These are phyloP conservation scores for Boletus vinaceobasis DNA, from an alignment of 768 basidiomycete species.

Conservation along the genomic window DNA sequence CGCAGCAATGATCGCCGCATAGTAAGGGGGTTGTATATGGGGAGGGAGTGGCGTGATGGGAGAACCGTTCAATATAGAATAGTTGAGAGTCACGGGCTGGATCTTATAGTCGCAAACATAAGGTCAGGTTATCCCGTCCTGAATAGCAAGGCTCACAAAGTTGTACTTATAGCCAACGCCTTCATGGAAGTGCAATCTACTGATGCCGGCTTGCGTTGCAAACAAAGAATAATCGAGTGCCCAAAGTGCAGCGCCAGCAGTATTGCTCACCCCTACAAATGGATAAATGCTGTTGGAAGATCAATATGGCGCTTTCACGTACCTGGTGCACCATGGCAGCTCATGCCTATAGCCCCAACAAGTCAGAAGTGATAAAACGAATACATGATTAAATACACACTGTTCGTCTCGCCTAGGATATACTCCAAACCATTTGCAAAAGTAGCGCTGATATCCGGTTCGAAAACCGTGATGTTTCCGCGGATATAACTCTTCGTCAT, in stretches of 20 bases:
- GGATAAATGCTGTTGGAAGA: not conserved
- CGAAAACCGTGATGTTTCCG: slow-evolving; percentile 51
- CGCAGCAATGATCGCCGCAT: slow-evolving; percentile 57
- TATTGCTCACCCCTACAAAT: slow-evolving; percentile 56
- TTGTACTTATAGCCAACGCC: slow-evolving; percentile 73
- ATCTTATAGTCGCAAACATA: slow-evolving; percentile 39
- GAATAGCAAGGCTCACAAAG: slow-evolving; percentile 35
- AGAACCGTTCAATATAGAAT: slow-evolving; percentile 55
- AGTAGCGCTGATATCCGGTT: slow-evolving; percentile 52
- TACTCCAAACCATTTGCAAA: slow-evolving; percentile 47
- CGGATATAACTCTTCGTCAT: slow-evolving; percentile 61
- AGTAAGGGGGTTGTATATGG: slow-evolving; percentile 66
- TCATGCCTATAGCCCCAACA: slow-evolving; percentile 20
- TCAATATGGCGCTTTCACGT: not conserved
- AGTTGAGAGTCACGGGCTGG: slow-evolving; percentile 57
- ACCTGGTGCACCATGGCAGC: slow-evolving; percentile 38
- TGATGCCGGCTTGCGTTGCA: slow-evolving; percentile 53
- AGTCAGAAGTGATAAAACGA: not conserved
- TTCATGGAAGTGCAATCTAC: slow-evolving; percentile 58
- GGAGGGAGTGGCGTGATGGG: slow-evolving; percentile 50
- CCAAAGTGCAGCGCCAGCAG: slow-evolving; percentile 70
- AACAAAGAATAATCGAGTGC: slow-evolving; percentile 61
- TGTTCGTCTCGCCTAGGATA: slow-evolving; percentile 63
- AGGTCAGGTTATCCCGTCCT: not conserved
- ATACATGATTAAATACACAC: slow-evolving; percentile 36